Evolutionary conservation across 345 rosid species (phyloP).

Genomic region (Brassica juncea): DNA sequence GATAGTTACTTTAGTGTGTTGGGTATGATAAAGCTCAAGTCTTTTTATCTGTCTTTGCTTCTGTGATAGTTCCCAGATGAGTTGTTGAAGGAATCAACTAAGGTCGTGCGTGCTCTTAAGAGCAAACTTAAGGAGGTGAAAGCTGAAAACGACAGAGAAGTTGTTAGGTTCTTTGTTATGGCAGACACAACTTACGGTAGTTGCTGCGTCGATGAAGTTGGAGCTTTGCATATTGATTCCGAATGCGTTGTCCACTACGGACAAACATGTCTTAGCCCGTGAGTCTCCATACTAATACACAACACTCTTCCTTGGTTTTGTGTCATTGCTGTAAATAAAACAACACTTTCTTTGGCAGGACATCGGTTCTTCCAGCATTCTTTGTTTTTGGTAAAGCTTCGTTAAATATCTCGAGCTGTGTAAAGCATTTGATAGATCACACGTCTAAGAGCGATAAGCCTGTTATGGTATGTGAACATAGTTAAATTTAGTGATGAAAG

Average conservation of each 20-base stretch:
- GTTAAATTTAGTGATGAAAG: neutral
- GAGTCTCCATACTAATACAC: conserved; percentile 32
- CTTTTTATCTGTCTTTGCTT: neutral
- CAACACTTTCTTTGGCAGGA: conserved; percentile 46
- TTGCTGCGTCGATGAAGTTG: conserved; percentile 93
- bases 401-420: conserved; percentile 48
- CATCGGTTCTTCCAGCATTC: conserved; percentile 79
- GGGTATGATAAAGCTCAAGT: conserved; percentile 8
- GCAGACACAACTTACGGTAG: conserved; percentile 93
- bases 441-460: conserved; percentile 50
- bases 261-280: conserved; percentile 96
- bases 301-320: neutral
- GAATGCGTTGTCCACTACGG: conserved; percentile 91
- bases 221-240: conserved; percentile 71
- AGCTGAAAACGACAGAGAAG: conserved; percentile 39
- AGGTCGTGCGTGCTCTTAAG: conserved; percentile 55
- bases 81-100: conserved; percentile 64
- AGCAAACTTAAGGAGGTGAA: conserved; percentile 41
- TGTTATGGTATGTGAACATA: conserved; percentile 52
- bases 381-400: conserved; percentile 82
- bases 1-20: neutral
- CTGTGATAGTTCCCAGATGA: conserved; percentile 77
- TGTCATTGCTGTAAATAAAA: neutral
- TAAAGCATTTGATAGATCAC: conserved; percentile 46
- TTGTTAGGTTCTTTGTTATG: conserved; percentile 68